Evolutionary conservation across 2,329 filamentous ascomycete species (phyloP).

Genomic region (Fusarium albosuccineum): DNA sequence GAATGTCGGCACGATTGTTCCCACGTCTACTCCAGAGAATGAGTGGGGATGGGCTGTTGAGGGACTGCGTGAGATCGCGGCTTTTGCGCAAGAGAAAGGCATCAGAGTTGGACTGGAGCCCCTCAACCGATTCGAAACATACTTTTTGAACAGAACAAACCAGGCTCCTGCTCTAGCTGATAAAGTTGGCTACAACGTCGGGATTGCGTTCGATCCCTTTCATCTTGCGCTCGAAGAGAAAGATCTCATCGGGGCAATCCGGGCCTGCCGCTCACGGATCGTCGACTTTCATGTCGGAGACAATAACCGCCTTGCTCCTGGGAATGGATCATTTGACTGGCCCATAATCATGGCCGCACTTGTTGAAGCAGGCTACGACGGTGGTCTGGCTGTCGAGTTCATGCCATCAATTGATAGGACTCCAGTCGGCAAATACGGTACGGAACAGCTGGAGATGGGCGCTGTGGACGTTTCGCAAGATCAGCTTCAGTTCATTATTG

Average conservation of each 20-base stretch:
- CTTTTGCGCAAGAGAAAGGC: slow-evolving; percentile 20
- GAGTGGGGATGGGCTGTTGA: slow-evolving; percentile 40
- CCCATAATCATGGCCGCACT: slow-evolving; percentile 25
- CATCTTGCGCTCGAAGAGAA: slow-evolving; percentile 34
- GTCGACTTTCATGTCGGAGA: slow-evolving; percentile 37
- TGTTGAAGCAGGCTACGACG: slow-evolving; percentile 22
- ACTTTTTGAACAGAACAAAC: slow-evolving; percentile 37
- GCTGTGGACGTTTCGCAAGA: slow-evolving; percentile 22
- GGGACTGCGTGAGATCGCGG: slow-evolving; percentile 24
- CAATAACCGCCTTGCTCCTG: slow-evolving; percentile 33
- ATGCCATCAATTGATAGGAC: slow-evolving; percentile 40
- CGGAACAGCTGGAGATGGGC: slow-evolving; percentile 24
- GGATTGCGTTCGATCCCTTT: slow-evolving; percentile 36
- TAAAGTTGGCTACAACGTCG: slow-evolving; percentile 27
- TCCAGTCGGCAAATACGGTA: slow-evolving; percentile 22
- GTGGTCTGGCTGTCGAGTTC: slow-evolving; percentile 32
- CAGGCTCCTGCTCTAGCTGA: slow-evolving; percentile 38
- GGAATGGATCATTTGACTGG: slow-evolving; percentile 36
- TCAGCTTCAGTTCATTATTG: slow-evolving; percentile 35
- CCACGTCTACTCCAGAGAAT: slow-evolving; percentile 30
- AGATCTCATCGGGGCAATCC: slow-evolving; percentile 28
- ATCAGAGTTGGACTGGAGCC: slow-evolving; percentile 38
- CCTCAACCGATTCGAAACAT: slow-evolving; percentile 40
- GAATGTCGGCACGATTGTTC: slow-evolving; percentile 24
- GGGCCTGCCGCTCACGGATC: slow-evolving; percentile 22